Conservation (phyloP, 805 yeast species). For the Cyberlindnera euphorbiae region DNA sequence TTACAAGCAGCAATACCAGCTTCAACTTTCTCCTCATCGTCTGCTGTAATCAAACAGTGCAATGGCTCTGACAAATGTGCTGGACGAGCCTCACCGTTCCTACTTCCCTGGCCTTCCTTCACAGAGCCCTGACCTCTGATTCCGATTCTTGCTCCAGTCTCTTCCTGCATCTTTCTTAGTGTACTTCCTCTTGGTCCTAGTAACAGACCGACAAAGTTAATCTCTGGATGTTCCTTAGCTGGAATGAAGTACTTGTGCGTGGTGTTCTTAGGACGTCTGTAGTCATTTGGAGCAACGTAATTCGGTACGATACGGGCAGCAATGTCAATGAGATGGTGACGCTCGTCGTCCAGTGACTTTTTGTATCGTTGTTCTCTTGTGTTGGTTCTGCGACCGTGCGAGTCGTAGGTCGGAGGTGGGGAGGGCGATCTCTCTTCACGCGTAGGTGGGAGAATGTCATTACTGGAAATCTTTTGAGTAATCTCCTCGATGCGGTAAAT, state of each 20-base stretch:
- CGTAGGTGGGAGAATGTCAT: slow-evolving; percentile 45
- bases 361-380: slow-evolving; percentile 70
- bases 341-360: slow-evolving; percentile 66
- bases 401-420: slow-evolving; percentile 90
- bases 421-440: slow-evolving; percentile 63
- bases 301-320: slow-evolving; percentile 71
- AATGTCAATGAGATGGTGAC: slow-evolving; percentile 70
- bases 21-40: slow-evolving; percentile 68
- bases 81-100: slow-evolving; percentile 33
- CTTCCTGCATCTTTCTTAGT: slow-evolving; percentile 68
- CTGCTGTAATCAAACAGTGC: slow-evolving; percentile 85
- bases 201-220: slow-evolving; percentile 86
- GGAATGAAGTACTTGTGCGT: slow-evolving; percentile 84
- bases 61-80: slow-evolving; percentile 67
- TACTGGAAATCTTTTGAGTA: slow-evolving; percentile 49
- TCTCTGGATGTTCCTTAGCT: slow-evolving; percentile 78
- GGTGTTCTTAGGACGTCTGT: slow-evolving; percentile 63
- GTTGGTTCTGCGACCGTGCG: slow-evolving; percentile 76
- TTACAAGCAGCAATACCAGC: slow-evolving; percentile 73
- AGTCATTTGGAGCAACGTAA: slow-evolving; percentile 77
- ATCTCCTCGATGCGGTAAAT: slow-evolving; percentile 78
- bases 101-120: slow-evolving; percentile 72
- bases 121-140: slow-evolving; percentile 95
- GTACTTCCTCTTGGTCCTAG: slow-evolving; percentile 97
- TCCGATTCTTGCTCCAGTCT: slow-evolving; percentile 85